Evolutionary conservation across 225 moss, liverwort and hornwort species (phyloP).

Genomic region (Pleurozium schreberi): DNA sequence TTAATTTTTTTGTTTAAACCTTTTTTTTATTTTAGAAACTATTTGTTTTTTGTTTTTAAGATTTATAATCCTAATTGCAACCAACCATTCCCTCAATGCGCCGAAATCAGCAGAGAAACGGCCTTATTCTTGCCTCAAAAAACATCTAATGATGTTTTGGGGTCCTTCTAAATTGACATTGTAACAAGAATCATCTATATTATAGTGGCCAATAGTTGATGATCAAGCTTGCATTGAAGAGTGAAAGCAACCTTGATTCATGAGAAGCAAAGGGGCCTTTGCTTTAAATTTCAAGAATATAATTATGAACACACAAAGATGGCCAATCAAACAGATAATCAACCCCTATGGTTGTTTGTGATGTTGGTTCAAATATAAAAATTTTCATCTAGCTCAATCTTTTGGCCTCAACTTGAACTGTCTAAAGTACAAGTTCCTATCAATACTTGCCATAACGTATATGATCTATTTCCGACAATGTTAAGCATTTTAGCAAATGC

Average conservation of each 20-base stretch:
- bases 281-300: neutral
- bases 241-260: neutral
- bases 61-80: too few relatives aligned
- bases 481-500: too few relatives aligned
- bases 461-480: too few relatives aligned
- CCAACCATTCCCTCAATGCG: too few relatives aligned
- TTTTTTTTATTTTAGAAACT: too few relatives aligned
- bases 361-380: neutral
- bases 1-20: too few relatives aligned
- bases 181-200: neutral
- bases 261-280: accelerated
- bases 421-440: neutral
- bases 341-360: accelerated
- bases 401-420: accelerated
- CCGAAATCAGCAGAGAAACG: too few relatives aligned
- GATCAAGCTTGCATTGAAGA: neutral
- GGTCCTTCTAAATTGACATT: accelerated
- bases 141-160: too few relatives aligned
- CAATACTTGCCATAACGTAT: neutral
- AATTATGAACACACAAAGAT: neutral
- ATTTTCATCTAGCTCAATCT: neutral
- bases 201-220: neutral
- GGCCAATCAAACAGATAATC: neutral
- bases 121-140: too few relatives aligned
- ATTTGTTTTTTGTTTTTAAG: too few relatives aligned